Conservation (phyloP, 2,329 filamentous ascomycete genomes). For the Emmonsia crescens region DNA sequence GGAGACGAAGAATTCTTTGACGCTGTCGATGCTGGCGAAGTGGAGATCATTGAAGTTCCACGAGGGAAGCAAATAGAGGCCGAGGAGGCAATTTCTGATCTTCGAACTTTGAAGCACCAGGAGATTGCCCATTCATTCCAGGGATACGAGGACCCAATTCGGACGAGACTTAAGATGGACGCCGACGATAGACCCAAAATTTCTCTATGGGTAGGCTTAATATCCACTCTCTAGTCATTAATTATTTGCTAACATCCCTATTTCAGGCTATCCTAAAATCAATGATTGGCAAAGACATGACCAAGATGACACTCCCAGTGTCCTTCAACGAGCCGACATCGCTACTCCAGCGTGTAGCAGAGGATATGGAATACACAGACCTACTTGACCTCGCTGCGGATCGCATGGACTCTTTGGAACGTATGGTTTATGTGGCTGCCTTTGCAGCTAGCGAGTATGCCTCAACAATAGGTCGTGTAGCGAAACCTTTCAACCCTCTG, state of each 20-base stretch:
- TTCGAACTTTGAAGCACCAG: constrained; percentile 40
- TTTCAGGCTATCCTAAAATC: constrained; percentile 85
- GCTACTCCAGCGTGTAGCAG: constrained; percentile 81
- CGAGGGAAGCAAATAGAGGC: constrained; percentile 39
- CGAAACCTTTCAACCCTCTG: constrained; percentile 95
- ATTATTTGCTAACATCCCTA: background rate
- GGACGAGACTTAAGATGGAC: constrained; percentile 74
- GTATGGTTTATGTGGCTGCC: constrained; percentile 85
- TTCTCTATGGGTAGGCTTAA: constrained; percentile 72
- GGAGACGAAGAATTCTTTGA: constrained; percentile 95
- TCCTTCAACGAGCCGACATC: constrained; percentile 99
- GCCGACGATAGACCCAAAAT: constrained; percentile 88
- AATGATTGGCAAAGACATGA: constrained; percentile 99
- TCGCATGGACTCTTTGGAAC: constrained; percentile 74
- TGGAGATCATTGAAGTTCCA: constrained; percentile 45
- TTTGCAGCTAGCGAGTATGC: constrained; percentile 96
- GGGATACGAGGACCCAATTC: constrained; percentile 83
- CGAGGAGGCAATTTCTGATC: constrained; percentile 27
- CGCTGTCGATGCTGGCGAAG: constrained; percentile 81
- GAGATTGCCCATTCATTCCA: constrained; percentile 70
- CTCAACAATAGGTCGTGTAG: constrained; percentile 90
- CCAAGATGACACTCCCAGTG: constrained; percentile 96
- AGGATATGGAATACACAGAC: constrained; percentile 97
- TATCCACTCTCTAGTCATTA: background rate
- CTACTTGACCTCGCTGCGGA: constrained; percentile 82